Base-by-base conservation (phyloP, 2,329 filamentous ascomycete genomes). In the Madurella fahalii region DNA sequence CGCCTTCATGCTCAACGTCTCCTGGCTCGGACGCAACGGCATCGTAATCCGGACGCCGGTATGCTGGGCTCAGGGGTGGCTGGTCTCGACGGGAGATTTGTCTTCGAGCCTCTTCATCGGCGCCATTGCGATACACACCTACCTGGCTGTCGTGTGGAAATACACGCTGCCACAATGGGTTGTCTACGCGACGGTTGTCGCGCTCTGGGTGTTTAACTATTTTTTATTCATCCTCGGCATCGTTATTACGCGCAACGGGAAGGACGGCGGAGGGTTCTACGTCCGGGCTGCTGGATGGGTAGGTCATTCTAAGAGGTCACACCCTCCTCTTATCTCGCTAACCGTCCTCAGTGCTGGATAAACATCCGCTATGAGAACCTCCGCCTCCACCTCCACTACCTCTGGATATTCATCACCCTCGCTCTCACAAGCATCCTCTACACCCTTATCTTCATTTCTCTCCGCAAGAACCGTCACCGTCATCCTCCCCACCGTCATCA, bases 381-480 rank as follows among this genome's bases (percentile, higher is more conserved):
- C 32, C 80, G 83, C 44, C 72, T 87, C 1, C 76, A 76, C 66
- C 74, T 81, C 1, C 83, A 86, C 62, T 86, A 86, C 62, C 68
- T 85, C 49, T 86, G 81, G 76, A 82, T 86, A 53, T 84, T 75
- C 54, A 61, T 73, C n/a, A 63, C 67, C 9, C 64, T 75, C 4
- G 58, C 64, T 18, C 15, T 69, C 8, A 73, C 72, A 0, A 67
- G 66, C 46, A 41, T 67, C 2, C 57, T 74, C 2, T 76, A 75
- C 60, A 63, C 62, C 0, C 62, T 71, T 25, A 68, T 73, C 34
- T 73, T 71, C 60, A 52, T 71, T 9, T 67, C 58, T 7, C 64
- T 75, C 0, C 67, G 66, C 39, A 56, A 50, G 17, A 2, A 17
- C 4, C 59, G 56, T 15, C 55, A 56, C n/a, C 34, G 42, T 3